Evolutionary conservation across 2,329 filamentous ascomycete species (phyloP).

Genomic region (Diaporthe vaccinii): DNA sequence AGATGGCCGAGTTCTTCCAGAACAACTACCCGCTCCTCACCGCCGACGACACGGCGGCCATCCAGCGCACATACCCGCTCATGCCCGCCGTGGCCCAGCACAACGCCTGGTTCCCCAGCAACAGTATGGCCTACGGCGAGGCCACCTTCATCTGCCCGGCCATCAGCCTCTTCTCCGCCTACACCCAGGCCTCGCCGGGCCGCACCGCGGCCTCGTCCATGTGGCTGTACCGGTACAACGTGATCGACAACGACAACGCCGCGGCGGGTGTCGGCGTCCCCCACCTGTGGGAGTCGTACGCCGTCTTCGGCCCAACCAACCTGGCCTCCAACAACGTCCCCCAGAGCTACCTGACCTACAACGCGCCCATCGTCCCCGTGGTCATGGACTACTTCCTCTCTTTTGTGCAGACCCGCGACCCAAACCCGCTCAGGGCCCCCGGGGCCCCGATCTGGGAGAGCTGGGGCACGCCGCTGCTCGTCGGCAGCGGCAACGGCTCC

Average conservation of each 20-base stretch:
- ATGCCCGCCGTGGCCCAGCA: conserved; percentile 53
- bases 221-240: conserved; percentile 66
- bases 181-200: conserved; percentile 41
- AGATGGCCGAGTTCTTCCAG: conserved; percentile 56
- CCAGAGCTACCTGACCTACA: conserved; percentile 59
- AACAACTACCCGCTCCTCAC: conserved; percentile 63
- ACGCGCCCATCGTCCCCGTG: conserved; percentile 59
- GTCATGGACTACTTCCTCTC: conserved; percentile 65
- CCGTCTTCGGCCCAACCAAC: conserved; percentile 62
- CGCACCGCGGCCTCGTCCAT: conserved; percentile 38
- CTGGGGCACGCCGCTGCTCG: conserved; percentile 51
- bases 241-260: conserved; percentile 54
- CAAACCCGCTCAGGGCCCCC: conserved; percentile 53
- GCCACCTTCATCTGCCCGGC: conserved; percentile 60
- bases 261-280: conserved; percentile 60
- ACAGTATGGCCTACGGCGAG: conserved; percentile 60
- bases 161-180: conserved; percentile 55
- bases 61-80: conserved; percentile 57
- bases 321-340: conserved; percentile 47
- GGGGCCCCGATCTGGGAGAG: conserved; percentile 57
- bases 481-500: conserved; percentile 44
- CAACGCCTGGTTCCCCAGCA: conserved; percentile 59
- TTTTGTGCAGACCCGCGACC: conserved; percentile 61
- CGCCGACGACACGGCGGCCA: conserved; percentile 50
- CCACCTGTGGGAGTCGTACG: conserved; percentile 62